Base-by-base conservation (phyloP, 2,329 filamentous ascomycete species). In the Microdochium nivale region DNA sequence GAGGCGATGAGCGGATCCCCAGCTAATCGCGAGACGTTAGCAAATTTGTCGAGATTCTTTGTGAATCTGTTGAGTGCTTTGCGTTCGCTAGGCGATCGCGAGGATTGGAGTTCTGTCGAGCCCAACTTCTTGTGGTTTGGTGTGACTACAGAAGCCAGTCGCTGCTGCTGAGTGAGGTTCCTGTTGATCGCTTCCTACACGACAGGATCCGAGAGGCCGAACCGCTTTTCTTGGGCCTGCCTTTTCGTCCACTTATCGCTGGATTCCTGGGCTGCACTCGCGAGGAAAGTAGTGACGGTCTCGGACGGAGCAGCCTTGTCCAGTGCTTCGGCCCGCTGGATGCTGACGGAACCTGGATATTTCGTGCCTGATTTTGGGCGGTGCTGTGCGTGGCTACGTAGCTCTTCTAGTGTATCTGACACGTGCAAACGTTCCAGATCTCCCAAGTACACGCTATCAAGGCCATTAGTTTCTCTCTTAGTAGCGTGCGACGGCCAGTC, bases 131-230 rank as follows among this genome's bases (percentile, higher is more conserved):
- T 40, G 25, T 37, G n/a, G 33, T 47, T 51, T 9, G 46, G 35
- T 7, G 58, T 56, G 13, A 60, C 58, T 4, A 71, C 51, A 3
- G 66, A 68, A 40, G 72, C 66, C 27, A 77, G 54, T 1, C 68
- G 71, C 47, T 70, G 57, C 50, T 78, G 75, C 51, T 78, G 74
- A 5, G 65, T 67, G 30, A 78, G 62, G 43, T 67, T 72, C 50
- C 73, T 69, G 21, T 70, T 69, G 43, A 77, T 70, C 3, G 74
- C 70, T 52, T 74, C 70, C 54, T 73, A 70, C 14, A 72, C 66
- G 10, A 65, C 62, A 16, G 69, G 64, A 51, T 76, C 72, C 49
- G 54, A 66, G 57, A 59, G 56, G 27, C 61, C 62, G 48, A 61
- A 61, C 23, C 63, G 62, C 40, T 66, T 68, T 16, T 65, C 59